Percentiles rank a stretch among this genome's conserved stretches.
phyloP scores from a whole-genome alignment of 768 basidiomycete species.

The Boletus huronensis region DNA sequence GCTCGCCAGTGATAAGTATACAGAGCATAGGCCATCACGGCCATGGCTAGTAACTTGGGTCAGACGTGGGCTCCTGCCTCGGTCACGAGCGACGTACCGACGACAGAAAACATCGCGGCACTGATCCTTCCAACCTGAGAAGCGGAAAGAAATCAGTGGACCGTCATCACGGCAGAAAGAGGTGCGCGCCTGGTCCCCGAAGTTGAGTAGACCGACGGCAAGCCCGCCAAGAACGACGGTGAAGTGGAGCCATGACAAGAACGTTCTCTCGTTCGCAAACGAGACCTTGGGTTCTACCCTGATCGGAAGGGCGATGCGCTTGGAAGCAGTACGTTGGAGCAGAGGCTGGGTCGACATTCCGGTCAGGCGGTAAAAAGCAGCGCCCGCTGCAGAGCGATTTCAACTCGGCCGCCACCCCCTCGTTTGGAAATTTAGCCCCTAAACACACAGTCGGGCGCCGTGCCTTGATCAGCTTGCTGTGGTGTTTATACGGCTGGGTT shows the following conservation, averaged over 20 bases:
- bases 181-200: conserved; percentile 80
- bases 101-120: conserved; percentile 93
- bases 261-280: conserved; percentile 93
- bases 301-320: conserved; percentile 95
- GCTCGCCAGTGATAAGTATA: conserved; percentile 98
- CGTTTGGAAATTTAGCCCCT: conserved; percentile 22
- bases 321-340: conserved; percentile 87
- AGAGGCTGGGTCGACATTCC: conserved; percentile 96
- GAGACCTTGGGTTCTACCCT: conserved; percentile 94
- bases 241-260: conserved; percentile 98
- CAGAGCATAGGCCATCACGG: conserved; percentile 94
- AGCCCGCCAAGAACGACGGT: conserved; percentile 96
- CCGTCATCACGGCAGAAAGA: background rate
- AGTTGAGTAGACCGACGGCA: conserved; percentile 93
- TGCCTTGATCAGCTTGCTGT: conserved; percentile 8
- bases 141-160: background rate
- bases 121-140: conserved; percentile 87
- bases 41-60: conserved; percentile 73
- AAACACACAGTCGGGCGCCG: background rate
- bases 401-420: background rate
- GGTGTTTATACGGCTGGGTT: no score
- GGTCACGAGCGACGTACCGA: conserved; percentile 54
- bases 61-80: conserved; percentile 3
- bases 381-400: background rate
- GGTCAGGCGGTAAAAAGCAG: background rate